Evolutionary conservation across 192 early-diverging fungal genomes (phyloP), one percentile per base, ranked within the genome.

Genomic region (Chytriomyces sp.): DNA sequence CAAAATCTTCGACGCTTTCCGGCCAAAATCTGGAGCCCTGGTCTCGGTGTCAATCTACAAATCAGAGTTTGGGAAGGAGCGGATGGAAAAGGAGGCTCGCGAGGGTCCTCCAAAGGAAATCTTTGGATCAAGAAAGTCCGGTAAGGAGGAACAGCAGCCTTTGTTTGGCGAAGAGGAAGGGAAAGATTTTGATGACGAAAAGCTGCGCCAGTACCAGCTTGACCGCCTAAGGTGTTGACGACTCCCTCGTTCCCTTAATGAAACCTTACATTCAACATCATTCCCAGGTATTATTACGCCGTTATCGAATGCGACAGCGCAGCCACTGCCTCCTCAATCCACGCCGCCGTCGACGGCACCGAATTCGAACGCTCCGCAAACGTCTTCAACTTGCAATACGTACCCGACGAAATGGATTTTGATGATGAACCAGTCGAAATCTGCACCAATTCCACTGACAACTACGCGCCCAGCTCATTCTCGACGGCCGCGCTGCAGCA

Each of bases 351-450:
- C 74, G 97, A 99, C 77, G 94, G 94, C 7, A 82, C 91, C 17
- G 97, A 99, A 79, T 96, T 89, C 66, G 97, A 99, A 75, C 84
- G 84, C 38, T 91, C 88, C 34, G 89, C 93, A 39, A 98, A 96
- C 81, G 91, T 94, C 64, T 93, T 99, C 72, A 95, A 99, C 78
- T 75, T 99, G 73, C 87, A 95, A 26, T 99, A 90, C 84, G 88
- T 99, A 58, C 95, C 97, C 19, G 92, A 94, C 70, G 94, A 88
- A 7, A 93, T 93, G 91, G 75, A 61, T 22, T 99, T 99, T 86
- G 91, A 93, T 64, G 70, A 79, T 5, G 89, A 92, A 32, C 81
- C 81, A 12, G 70, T 67, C 38, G 87, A 91, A 14, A 93, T 93
- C 77, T 81, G 84, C 1, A 94, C 93, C 2, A 44, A 38, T 28